A percentile compares a stretch with the other conserved stretches of the same genome.
phyloP scores from a whole-genome alignment of 805 yeast species.

The Wickerhamiella galacta region DNA sequence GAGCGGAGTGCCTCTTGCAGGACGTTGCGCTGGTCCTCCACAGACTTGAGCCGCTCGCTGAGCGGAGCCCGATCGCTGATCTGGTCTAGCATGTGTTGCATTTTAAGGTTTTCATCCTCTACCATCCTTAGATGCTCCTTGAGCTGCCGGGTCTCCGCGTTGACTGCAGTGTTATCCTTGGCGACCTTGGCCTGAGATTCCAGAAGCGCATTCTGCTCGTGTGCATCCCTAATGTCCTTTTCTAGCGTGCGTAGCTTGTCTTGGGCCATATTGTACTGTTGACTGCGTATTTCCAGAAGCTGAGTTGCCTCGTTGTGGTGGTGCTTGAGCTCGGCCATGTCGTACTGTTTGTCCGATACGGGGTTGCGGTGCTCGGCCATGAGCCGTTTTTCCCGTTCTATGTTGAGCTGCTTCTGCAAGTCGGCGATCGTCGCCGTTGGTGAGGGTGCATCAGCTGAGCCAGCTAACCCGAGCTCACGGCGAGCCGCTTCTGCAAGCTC shows the following conservation, averaged over 20 bases:
- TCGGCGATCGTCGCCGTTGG: conserved; percentile 13
- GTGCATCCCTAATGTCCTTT: conserved; percentile 9
- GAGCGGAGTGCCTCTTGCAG: conserved; percentile 26
- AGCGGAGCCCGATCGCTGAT: conserved; percentile 19
- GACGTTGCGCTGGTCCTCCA: conserved; percentile 24
- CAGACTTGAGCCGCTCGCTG: conserved; percentile 21
- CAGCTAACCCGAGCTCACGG: conserved; percentile 20
- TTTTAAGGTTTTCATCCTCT: conserved; percentile 19
- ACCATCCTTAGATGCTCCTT: conserved; percentile 19
- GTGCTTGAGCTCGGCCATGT: conserved; percentile 16
- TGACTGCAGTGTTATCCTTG: conserved; percentile 7
- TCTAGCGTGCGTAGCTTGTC: conserved; percentile 12
- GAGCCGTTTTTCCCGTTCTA: conserved; percentile 20
- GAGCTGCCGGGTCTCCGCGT: conserved; percentile 18
- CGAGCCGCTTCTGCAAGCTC: conserved; percentile 25
- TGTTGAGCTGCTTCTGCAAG: conserved; percentile 17
- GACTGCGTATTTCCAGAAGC: conserved; percentile 15
- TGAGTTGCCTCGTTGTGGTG: conserved; percentile 20
- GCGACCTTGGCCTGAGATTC: background rate
- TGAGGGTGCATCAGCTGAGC: conserved; percentile 1
- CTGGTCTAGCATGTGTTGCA: conserved; percentile 19
- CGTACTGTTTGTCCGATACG: conserved; percentile 4
- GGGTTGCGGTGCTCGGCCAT: conserved; percentile 12
- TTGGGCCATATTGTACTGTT: conserved; percentile 17
- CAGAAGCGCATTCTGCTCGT: background rate